These are phyloP conservation scores for Eucalyptus pauciflora DNA, from an alignment of 345 rosid species.

Conservation along the genomic window DNA sequence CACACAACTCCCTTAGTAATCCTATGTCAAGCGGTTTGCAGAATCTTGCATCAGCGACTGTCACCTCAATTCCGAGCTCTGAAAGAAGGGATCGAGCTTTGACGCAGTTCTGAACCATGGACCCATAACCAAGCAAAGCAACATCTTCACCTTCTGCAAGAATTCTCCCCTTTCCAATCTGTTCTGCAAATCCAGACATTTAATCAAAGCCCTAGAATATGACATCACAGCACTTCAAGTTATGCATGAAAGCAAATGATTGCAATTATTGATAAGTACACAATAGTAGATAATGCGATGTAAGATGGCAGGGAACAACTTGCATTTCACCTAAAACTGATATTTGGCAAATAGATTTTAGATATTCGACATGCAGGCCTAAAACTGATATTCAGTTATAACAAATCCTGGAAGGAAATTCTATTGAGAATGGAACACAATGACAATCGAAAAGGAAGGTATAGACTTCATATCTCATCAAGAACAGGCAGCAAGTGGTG, in stretches of 20 bases:
- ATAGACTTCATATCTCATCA: not conserved
- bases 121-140: constrained; percentile 87
- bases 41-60: constrained; percentile 90
- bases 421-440: not conserved
- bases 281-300: not conserved
- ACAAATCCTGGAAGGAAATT: not conserved
- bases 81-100: constrained; percentile 77
- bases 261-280: not conserved
- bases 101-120: constrained; percentile 89
- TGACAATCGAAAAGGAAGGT: not conserved
- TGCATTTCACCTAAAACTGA: not conserved
- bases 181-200: constrained; percentile 12
- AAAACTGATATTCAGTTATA: not conserved
- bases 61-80: constrained; percentile 69
- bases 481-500: not conserved
- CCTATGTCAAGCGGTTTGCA: constrained; percentile 88
- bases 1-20: constrained; percentile 65
- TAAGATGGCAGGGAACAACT: not conserved
- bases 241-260: not conserved
- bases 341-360: not conserved
- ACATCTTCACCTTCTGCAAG: constrained; percentile 72
- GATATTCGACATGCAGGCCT: not conserved
- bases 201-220: not conserved
- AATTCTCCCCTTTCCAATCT: constrained; percentile 82
- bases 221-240: not conserved